Base-by-base conservation (phyloP, 1,284 basidiomycete species). In the Phellopilus nigrolimitatus region DNA sequence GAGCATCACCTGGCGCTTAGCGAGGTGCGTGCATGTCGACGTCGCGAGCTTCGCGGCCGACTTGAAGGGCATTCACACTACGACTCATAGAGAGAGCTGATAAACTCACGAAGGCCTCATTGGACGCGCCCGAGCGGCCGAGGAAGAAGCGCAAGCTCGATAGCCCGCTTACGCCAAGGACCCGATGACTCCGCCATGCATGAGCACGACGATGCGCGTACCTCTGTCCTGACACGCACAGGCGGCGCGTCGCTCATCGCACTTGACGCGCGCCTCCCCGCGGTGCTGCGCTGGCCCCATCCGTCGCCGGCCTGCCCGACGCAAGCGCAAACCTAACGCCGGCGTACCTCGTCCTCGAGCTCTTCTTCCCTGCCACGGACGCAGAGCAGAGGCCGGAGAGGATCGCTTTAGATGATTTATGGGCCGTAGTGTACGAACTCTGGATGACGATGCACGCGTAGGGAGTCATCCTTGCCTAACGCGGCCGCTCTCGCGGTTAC, bases 1-100 rank as follows among this genome's bases (percentile, higher is more conserved):
- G 4, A 75, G 89, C 1, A 62, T 66, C 9, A 73, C 76, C 10
- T 90, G 88, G 85, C 76, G 74, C 52, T 59, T 63, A 17, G 76
- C 82, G 12, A 78, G 88, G 88, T 85, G 57, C 37, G 72, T 59
- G 4, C 57, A 30, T 13, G 8, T 21, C 27, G 8, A 9, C 34
- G 13, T 15, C 34, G 27, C n/a, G 4, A 19, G 25, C 2, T 15
- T 22, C 7, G 24, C 27, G 22, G 4, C 1, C 21, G 13, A 24
- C 37, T 28, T 22, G 13, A 53, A 81, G 78, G 48, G 57, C 71
- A 5, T 70, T 64, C 41, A 60, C 80, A 5, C 64, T 80, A 17
- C 56, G 62, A 12, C 48, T 51, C 10, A 36, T 51, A n/a, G 30
- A 41, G 21, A 39, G 41, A 37, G 43, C 28, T 37, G 43, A 47